Evolutionary conservation across 495 filamentous ascomycete genomes (phyloP), one percentile per base, ranked within the genome.

Genomic region (Jackrogersella multiformis): DNA sequence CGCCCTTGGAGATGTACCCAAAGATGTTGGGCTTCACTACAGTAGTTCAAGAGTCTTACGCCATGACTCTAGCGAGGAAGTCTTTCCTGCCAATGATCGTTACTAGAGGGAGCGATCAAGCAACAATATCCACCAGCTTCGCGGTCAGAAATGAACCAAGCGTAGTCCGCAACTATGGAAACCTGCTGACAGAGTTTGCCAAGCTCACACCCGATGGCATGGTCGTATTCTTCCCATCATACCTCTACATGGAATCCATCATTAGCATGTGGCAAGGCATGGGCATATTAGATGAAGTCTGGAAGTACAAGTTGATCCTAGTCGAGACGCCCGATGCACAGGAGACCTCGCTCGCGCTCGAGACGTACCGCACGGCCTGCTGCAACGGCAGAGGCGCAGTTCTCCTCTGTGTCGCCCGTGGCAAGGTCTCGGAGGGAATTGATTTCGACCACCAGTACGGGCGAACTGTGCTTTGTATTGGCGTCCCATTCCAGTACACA

Each of bases 361-460:
- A 99, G 75, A 97, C 94, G 0, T 99, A 96, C 76, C 91, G 96
- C 54, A 97, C 94, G 3, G 96, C 96, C 0, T 99, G 96, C 77
- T 96, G 90, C 81, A 98, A 98, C 76, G 96, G 96, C 24, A 86
- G 96, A 42, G 96, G 96, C 48, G 96, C 96, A 2, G 88, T 98
- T 28, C 81, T 99, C 39, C 87, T 97, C 4, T 97, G 92, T 75
- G 94, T 97, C 76, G 95, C 93, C 5, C 92, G 96, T 73, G 96
- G 96, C 9, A 99, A 99, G 75, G 96, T 99, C 2, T 92, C 88
- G 1, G 96, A 99, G 70, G 96, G 96, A 41, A 97, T 99, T 55
- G 96, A 99, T 86, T 99, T 99, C 71, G 96, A 99, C 74, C 95
- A 99, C 71, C 94, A 99, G 67, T 99, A 97, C 77, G 96, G 96